Conservation (phyloP, 2,329 filamentous ascomycete genomes). For the Aspergillus hortae region DNA sequence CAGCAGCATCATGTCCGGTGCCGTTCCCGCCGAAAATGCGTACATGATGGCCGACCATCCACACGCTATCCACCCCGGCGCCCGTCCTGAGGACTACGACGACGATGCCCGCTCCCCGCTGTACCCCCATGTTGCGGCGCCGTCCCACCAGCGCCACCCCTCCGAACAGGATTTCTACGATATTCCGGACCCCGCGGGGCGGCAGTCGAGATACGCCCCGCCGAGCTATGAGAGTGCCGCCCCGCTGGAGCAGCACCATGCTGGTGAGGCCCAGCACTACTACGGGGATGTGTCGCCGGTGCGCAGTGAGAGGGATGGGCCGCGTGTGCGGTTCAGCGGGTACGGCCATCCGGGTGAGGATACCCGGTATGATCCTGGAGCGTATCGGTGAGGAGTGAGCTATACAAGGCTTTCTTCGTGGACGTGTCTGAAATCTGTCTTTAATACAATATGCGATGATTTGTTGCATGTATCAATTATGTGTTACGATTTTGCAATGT, state of each 20-base stretch:
- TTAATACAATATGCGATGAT: neutral
- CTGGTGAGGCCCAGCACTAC: constrained; percentile 25
- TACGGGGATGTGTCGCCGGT: constrained; percentile 27
- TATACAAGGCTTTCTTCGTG: neutral
- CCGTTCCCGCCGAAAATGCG: constrained; percentile 5
- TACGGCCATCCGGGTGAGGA: constrained; percentile 25
- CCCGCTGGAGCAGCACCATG: constrained; percentile 20
- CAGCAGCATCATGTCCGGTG: constrained; percentile 14
- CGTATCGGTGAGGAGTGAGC: constrained; percentile 25
- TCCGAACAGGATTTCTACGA: constrained; percentile 4
- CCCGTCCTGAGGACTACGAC: constrained; percentile 1
- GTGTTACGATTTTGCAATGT: no score
- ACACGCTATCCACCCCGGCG: neutral
- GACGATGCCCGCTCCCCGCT: constrained; percentile 4
- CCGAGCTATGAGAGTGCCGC: constrained; percentile 4
- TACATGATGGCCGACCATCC: neutral
- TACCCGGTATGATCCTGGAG: constrained; percentile 34
- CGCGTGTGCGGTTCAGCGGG: constrained; percentile 19
- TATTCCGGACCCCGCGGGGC: constrained; percentile 3
- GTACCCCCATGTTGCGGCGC: neutral
- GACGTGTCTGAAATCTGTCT: neutral
- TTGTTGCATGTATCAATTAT: no score
- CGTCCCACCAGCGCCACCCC: constrained; percentile 3
- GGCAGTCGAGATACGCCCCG: neutral
- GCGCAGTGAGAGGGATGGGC: constrained; percentile 14